A percentile compares a stretch with the other conserved stretches of the same genome.
Conservation (phyloP, 345 rosid genomes). For the Camelina laxa region DNA sequence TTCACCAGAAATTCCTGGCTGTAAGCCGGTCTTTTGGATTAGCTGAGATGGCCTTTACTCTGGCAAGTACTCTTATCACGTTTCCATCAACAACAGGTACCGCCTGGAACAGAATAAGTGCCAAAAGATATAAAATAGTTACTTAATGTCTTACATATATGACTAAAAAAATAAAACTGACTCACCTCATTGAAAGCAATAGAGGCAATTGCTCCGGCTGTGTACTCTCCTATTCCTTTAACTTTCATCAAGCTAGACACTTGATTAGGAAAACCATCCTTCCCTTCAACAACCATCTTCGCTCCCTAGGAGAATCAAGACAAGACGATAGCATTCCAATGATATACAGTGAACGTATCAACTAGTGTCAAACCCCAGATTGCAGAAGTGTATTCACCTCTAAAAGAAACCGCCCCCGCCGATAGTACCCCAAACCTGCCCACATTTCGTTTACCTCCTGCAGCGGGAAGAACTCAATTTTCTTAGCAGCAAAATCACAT, state of each 20-base stretch:
- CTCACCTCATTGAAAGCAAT: constrained; percentile 77
- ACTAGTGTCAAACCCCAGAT: background rate
- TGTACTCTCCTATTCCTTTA: constrained; percentile 78
- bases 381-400: constrained; percentile 58
- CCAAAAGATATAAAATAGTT: background rate
- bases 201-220: constrained; percentile 87
- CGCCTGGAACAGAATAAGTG: constrained; percentile 50
- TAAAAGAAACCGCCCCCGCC: constrained; percentile 87
- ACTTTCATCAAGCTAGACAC: constrained; percentile 58
- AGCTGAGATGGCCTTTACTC: constrained; percentile 77
- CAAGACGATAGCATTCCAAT: background rate
- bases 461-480: constrained; percentile 28
- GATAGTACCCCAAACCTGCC: constrained; percentile 95
- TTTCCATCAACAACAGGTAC: constrained; percentile 84
- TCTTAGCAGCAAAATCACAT: constrained; percentile 9
- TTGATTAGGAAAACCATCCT: constrained; percentile 59
- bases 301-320: constrained; percentile 58
- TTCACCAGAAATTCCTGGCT: constrained; percentile 75
- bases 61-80: constrained; percentile 73
- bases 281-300: constrained; percentile 61
- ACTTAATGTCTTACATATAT: background rate
- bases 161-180: constrained; percentile 7
- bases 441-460: constrained; percentile 98
- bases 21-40: constrained; percentile 78
- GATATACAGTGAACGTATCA: background rate